Evolutionary conservation across 2,329 filamentous ascomycete species (phyloP).

Genomic region (Hymenoscyphus linearis): DNA sequence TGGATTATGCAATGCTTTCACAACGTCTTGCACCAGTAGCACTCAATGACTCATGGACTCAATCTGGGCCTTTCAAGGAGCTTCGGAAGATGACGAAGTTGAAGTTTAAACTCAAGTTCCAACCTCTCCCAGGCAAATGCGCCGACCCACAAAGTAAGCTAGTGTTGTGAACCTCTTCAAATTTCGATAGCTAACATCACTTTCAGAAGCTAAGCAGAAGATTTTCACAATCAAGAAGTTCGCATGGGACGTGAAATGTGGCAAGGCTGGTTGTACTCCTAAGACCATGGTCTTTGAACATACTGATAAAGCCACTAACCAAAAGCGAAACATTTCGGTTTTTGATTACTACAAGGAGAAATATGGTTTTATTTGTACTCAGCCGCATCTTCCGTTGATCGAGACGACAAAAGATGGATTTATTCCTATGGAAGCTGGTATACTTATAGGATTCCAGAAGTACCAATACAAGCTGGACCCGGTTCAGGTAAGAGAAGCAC

Average conservation of each 20-base stretch:
- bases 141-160: conserved; percentile 37
- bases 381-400: conserved; percentile 50
- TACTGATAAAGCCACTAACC: conserved; percentile 40
- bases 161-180: too few relatives aligned
- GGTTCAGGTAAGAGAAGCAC: conserved; percentile 32
- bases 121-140: not conserved
- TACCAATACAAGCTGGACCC: conserved; percentile 59
- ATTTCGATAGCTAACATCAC: not conserved
- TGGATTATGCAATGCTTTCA: conserved; percentile 22
- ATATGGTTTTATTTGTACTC: conserved; percentile 47
- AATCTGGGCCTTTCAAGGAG: conserved; percentile 48
- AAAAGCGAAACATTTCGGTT: conserved; percentile 33
- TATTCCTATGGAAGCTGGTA: conserved; percentile 59
- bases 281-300: conserved; percentile 52
- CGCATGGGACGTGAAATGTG: conserved; percentile 38
- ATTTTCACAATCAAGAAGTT: conserved; percentile 49
- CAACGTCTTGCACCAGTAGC: conserved; percentile 19
- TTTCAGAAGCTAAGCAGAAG: conserved; percentile 32
- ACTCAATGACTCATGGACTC: conserved; percentile 9
- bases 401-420: conserved; percentile 48
- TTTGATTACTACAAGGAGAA: conserved; percentile 50
- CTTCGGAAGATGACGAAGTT: conserved; percentile 51
- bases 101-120: conserved; percentile 52
- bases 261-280: conserved; percentile 42
- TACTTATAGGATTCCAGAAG: conserved; percentile 48